Evolutionary conservation across 2,329 filamentous ascomycete species (phyloP).

Genomic region (Endocalyx cinctus): DNA sequence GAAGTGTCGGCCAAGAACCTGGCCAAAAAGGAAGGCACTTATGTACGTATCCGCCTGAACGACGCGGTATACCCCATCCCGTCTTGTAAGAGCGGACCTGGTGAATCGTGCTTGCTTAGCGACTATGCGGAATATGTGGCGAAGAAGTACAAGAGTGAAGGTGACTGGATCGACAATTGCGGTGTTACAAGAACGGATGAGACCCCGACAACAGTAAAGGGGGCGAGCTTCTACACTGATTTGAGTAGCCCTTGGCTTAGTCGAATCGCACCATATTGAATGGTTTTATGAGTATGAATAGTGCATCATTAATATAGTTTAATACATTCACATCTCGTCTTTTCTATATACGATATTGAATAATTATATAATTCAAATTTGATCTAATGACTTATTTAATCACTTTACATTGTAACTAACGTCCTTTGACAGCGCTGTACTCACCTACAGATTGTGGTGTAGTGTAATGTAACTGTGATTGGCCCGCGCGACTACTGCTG

Average conservation of each 20-base stretch:
- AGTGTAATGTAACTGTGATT: too few species aligned
- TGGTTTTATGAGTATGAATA: too few species aligned
- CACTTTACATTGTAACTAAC: too few species aligned
- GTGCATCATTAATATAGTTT: too few species aligned
- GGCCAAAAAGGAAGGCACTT: constrained; percentile 26
- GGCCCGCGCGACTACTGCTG: too few species aligned
- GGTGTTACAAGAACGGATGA: constrained; percentile 36
- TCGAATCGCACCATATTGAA: constrained; percentile 14
- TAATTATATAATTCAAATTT: too few species aligned
- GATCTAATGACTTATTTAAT: too few species aligned
- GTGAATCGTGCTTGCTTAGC: constrained; percentile 44
- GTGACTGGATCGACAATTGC: constrained; percentile 46
- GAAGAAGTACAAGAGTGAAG: constrained; percentile 41
- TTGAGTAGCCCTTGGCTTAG: constrained; percentile 34
- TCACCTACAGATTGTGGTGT: too few species aligned
- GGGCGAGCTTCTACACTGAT: constrained; percentile 47
- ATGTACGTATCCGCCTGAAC: constrained; percentile 56
- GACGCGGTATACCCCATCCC: constrained; percentile 59
- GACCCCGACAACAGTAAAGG: constrained; percentile 35
- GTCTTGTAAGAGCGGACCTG: constrained; percentile 51
- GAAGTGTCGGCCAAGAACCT: too few species aligned
- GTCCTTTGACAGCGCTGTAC: too few species aligned
- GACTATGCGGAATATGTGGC: constrained; percentile 41
- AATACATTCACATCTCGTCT: too few species aligned
- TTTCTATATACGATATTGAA: too few species aligned